A percentile compares a stretch with the other conserved stretches of the same genome.
phyloP scores from a whole-genome alignment of 495 filamentous ascomycete genomes.

The Pyrenula massariospora region DNA sequence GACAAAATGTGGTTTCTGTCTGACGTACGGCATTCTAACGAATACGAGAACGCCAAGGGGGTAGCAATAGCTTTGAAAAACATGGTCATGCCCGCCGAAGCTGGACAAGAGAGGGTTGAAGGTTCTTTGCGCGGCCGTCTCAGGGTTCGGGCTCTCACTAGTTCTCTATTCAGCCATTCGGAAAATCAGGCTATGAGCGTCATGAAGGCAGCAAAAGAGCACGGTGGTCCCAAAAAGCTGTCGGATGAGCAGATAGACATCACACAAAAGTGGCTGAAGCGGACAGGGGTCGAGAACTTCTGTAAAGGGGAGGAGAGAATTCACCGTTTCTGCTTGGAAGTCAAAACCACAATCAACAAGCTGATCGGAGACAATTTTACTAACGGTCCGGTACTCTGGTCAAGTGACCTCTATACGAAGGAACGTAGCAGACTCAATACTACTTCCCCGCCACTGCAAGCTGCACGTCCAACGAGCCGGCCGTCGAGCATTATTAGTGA shows the following conservation, averaged over 20 bases:
- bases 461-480: slow-evolving; percentile 31
- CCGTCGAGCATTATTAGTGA: slow-evolving; percentile 45
- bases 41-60: slow-evolving; percentile 81
- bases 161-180: slow-evolving; percentile 66
- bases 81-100: slow-evolving; percentile 57
- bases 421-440: slow-evolving; percentile 71
- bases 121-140: slow-evolving; percentile 32
- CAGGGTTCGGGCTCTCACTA: slow-evolving; percentile 33
- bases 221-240: slow-evolving; percentile 86
- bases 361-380: slow-evolving; percentile 77
- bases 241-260: slow-evolving; percentile 91
- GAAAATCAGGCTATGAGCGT: slow-evolving; percentile 82
- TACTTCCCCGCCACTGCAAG: slow-evolving; percentile 32
- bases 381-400: slow-evolving; percentile 84
- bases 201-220: slow-evolving; percentile 68
- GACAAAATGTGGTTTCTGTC: slow-evolving; percentile 99
- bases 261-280: slow-evolving; percentile 72
- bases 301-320: slow-evolving; percentile 93
- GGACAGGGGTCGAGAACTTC: slow-evolving; percentile 79
- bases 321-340: slow-evolving; percentile 84
- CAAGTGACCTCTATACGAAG: slow-evolving; percentile 73
- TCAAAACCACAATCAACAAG: slow-evolving; percentile 77
- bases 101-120: slow-evolving; percentile 17
- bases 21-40: slow-evolving; percentile 82
- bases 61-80: slow-evolving; percentile 79